phyloP scores from a whole-genome alignment of 2,329 filamentous ascomycete genomes.

The Fusarium buharicum region DNA sequence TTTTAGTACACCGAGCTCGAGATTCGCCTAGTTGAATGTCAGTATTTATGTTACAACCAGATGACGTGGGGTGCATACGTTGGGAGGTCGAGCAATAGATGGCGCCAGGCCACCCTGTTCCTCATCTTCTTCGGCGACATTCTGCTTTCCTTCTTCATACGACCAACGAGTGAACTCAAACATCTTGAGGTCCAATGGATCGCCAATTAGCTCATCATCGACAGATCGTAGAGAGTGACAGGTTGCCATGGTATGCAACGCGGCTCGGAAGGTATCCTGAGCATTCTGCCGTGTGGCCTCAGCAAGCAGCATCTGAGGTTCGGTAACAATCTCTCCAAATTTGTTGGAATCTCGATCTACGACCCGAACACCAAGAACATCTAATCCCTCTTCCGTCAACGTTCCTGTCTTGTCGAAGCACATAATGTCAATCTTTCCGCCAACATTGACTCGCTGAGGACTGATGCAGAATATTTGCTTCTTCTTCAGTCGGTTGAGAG shows the following conservation, averaged over 20 bases:
- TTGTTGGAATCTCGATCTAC: conserved; percentile 70
- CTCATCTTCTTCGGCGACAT: conserved; percentile 73
- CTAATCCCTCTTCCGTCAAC: conserved; percentile 92
- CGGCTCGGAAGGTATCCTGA: conserved; percentile 62
- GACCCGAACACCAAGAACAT: conserved; percentile 88
- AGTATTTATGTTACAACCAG: background rate
- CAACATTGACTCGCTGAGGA: conserved; percentile 95
- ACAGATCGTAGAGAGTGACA: conserved; percentile 91
- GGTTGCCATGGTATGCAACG: conserved; percentile 94
- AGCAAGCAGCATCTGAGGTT: conserved; percentile 69
- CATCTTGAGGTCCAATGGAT: conserved; percentile 97
- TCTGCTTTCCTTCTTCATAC: conserved; percentile 87
- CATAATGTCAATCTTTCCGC: conserved; percentile 93
- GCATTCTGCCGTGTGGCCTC: conserved; percentile 44
- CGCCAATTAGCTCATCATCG: conserved; percentile 88
- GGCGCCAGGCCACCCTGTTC: conserved; percentile 81
- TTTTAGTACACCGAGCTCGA: conserved; percentile 91
- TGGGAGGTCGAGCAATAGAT: conserved; percentile 87
- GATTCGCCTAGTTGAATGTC: conserved; percentile 55
- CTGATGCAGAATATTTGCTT: conserved; percentile 98
- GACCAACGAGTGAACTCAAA: conserved; percentile 96
- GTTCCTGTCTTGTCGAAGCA: conserved; percentile 99
- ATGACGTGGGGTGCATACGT: conserved; percentile 57
- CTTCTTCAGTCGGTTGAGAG: conserved; percentile 82
- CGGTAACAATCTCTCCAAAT: conserved; percentile 81